A percentile compares a stretch with the other conserved stretches of the same genome.
Conservation (phyloP, 805 yeast genomes). For the Candida ficus region DNA sequence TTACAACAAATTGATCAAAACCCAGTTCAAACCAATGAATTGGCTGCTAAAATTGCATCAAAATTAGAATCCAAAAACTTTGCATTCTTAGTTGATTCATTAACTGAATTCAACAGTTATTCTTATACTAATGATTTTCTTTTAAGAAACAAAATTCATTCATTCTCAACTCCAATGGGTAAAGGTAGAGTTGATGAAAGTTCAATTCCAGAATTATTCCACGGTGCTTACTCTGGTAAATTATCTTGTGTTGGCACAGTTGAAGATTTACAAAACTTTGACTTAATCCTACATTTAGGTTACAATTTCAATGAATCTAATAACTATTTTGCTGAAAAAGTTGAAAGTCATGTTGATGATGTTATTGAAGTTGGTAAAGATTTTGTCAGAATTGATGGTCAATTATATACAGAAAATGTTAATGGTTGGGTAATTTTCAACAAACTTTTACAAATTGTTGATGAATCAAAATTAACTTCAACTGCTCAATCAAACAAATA, state of each 20-base stretch:
- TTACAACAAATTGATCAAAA: slow-evolving; percentile 21
- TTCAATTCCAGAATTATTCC: slow-evolving; percentile 40
- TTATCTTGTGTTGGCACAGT: slow-evolving; percentile 42
- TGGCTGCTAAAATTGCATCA: slow-evolving; percentile 41
- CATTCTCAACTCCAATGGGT: slow-evolving; percentile 25
- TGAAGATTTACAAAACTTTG: slow-evolving; percentile 43
- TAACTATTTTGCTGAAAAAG: slow-evolving; percentile 13
- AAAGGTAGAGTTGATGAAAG: slow-evolving; percentile 33
- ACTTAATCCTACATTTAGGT: slow-evolving; percentile 67
- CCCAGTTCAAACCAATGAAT: slow-evolving; percentile 25
- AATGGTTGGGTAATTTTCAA: slow-evolving; percentile 20
- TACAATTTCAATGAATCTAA: slow-evolving; percentile 58
- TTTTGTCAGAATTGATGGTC: slow-evolving; percentile 17
- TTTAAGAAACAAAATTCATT: slow-evolving; percentile 41
- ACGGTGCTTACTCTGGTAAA: slow-evolving; percentile 68
- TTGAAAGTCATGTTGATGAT: slow-evolving; percentile 11
- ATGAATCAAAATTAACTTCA: slow-evolving; percentile 7
- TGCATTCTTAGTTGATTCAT: slow-evolving; percentile 68
- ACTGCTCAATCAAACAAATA: not conserved
- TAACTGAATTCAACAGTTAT: slow-evolving; percentile 43
- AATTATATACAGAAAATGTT: slow-evolving; percentile 9
- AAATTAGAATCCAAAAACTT: slow-evolving; percentile 50
- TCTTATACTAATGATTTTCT: too few species aligned
- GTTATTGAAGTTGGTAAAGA: slow-evolving; percentile 24
- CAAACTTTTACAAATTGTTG: slow-evolving; percentile 8